Percentiles rank a stretch among this genome's conserved stretches.
Conservation (phyloP, 306 rosid genomes). For the Inga oerstediana region DNA sequence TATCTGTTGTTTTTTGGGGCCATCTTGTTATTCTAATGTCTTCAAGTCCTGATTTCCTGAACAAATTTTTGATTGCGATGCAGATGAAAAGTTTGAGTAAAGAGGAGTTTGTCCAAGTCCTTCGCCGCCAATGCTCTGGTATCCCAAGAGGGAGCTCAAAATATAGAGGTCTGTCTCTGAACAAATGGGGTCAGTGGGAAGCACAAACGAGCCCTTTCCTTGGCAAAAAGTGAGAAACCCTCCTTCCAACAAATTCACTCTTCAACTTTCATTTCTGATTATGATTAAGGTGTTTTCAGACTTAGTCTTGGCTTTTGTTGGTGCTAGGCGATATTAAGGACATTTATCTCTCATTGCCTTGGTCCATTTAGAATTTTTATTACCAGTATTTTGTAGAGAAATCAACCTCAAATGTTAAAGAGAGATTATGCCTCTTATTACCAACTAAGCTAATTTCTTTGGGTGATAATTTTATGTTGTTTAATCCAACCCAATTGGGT, state of each 20-base stretch:
- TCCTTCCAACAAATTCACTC: neutral
- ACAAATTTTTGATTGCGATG: constrained; percentile 21
- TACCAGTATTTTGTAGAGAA: neutral
- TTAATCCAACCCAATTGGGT: neutral
- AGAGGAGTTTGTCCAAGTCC: constrained; percentile 71
- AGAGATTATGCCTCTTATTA: neutral
- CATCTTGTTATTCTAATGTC: neutral
- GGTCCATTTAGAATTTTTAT: neutral
- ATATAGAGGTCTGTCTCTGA: constrained; percentile 55
- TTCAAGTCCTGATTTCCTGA: constrained; percentile 10
- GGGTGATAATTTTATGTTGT: neutral
- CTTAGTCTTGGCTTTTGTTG: neutral
- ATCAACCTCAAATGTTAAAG: neutral
- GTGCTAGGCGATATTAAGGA: neutral
- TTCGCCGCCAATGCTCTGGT: constrained; percentile 72
- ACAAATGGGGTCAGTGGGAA: constrained; percentile 69
- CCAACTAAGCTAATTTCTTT: neutral
- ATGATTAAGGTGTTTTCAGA: neutral
- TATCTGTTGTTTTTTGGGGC: neutral
- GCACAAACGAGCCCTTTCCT: constrained; percentile 63
- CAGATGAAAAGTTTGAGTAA: constrained; percentile 68
- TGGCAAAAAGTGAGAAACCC: constrained; percentile 59
- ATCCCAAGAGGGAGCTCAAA: constrained; percentile 63
- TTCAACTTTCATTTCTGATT: neutral
- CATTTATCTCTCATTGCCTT: neutral